Conservation (phyloP, 192 early-diverging fungal genomes). For the Backusella parvicylindrica region DNA sequence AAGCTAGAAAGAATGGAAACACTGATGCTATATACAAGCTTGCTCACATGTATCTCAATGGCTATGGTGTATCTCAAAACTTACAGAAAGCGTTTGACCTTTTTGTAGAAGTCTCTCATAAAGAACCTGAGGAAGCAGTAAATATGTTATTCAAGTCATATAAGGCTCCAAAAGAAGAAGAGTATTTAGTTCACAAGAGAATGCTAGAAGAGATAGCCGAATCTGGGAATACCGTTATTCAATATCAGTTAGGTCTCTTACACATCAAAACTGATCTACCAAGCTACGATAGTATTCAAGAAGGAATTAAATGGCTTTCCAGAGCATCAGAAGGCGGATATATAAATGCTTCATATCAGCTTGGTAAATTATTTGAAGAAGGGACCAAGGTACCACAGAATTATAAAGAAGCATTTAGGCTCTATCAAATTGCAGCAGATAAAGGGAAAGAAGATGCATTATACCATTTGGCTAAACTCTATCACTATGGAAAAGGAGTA, state of each 20-base stretch:
- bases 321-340: background rate
- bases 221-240: background rate
- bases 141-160: background rate
- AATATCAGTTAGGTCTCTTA: background rate
- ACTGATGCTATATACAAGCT: slow-evolving; percentile 11
- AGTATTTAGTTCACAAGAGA: background rate
- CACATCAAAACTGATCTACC: too few relatives aligned
- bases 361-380: too few relatives aligned
- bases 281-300: background rate
- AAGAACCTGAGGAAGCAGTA: background rate
- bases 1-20: slow-evolving; percentile 13
- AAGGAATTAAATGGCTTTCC: background rate
- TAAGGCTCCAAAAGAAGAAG: background rate
- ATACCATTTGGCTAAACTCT: too few relatives aligned
- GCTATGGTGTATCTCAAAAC: background rate
- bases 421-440: too few relatives aligned
- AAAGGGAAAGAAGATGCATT: too few relatives aligned
- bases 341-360: background rate
- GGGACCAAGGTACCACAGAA: too few relatives aligned
- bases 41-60: background rate
- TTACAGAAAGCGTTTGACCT: background rate
- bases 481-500: background rate
- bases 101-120: background rate
- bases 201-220: background rate
- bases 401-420: too few relatives aligned